A percentile compares a stretch with the other conserved stretches of the same genome.
Conservation (phyloP, 2,329 filamentous ascomycete species). For the Fusarium redolens region DNA sequence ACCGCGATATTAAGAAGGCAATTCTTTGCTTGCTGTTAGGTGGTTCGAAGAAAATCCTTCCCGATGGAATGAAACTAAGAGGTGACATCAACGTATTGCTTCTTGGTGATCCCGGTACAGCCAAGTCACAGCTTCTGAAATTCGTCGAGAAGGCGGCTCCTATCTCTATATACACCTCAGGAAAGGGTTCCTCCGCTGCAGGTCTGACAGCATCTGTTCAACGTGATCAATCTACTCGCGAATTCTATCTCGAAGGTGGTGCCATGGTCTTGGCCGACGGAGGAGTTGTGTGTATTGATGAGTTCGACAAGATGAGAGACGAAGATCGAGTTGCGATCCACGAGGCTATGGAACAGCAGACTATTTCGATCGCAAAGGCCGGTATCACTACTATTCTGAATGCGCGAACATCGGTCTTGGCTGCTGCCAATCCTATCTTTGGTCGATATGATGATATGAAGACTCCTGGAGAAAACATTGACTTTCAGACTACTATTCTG, state of each 20-base stretch:
- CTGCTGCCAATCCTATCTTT: slow-evolving; percentile 97
- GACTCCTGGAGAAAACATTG: slow-evolving; percentile 96
- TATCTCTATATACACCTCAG: slow-evolving; percentile 98
- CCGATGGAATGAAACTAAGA: slow-evolving; percentile 96
- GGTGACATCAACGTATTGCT: slow-evolving; percentile 98
- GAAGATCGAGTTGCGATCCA: slow-evolving; percentile 98
- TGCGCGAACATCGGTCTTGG: slow-evolving; percentile 91
- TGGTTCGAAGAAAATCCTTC: slow-evolving; percentile 96
- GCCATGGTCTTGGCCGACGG: slow-evolving; percentile 98
- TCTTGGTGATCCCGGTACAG: slow-evolving; percentile 96
- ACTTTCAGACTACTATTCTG: slow-evolving; percentile 98
- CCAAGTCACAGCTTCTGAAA: slow-evolving; percentile 96
- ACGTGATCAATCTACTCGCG: slow-evolving; percentile 87
- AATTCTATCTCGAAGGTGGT: slow-evolving; percentile 98
- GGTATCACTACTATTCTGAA: slow-evolving; percentile 99
- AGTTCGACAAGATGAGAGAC: slow-evolving; percentile 99
- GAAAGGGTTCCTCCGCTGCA: slow-evolving; percentile 96
- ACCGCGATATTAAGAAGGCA: slow-evolving; percentile 95
- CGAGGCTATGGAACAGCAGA: slow-evolving; percentile 99
- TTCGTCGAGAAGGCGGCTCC: slow-evolving; percentile 97
- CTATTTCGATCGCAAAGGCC: slow-evolving; percentile 98
- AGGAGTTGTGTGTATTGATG: slow-evolving; percentile 97
- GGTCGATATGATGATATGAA: slow-evolving; percentile 98
- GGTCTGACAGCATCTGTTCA: slow-evolving; percentile 98
- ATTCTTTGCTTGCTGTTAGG: slow-evolving; percentile 94